Base-by-base conservation (phyloP, 2,329 filamentous ascomycete genomes). In the Harringtonia aguacate region DNA sequence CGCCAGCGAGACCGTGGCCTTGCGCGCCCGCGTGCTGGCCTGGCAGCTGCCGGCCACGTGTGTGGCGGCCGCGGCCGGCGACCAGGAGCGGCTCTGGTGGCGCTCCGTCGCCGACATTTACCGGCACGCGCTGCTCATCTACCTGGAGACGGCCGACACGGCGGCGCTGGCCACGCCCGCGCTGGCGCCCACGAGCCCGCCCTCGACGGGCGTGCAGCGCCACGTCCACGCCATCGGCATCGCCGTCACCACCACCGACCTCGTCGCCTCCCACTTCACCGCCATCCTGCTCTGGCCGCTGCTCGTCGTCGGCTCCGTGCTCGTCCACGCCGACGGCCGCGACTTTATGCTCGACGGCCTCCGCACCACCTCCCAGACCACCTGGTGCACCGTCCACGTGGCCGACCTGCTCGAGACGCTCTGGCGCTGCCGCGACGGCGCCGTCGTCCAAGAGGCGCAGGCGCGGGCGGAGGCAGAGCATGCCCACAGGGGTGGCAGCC, bases 221-320 rank as follows among this genome's bases (percentile, higher is more conserved):
- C 47, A 51, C 45, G 38, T 50, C 14, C 18, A 44, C 13, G 42
- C 48, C 22, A 37, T 50, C 30, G 49, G 43, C 45, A 36, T 44
- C 28, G 46, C 48, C n/a, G 41, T 50, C 6, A 34, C 51, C 15
- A 42, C 36, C 36, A 36, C 40, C 15, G 38, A 48, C 34, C 41
- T 53, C 0, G 46, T 45, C 7, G 40, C 39, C 4, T 52, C 51
- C 24, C 48, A 45, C 24, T 53, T 53, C 41, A 37, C 42, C 28
- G 37, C 43, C 18, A 38, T 53, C 27, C 33, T 51, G 40, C 43
- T 51, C 17, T 52, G 50, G 51, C 50, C 51, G 31, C 33, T 52
- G 35, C 20, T 50, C 7, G 41, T 52, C n/a, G 36, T 46, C 18
- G 50, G 51, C n/a, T 47, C 50, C 3, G 41, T 48, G 10, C 18